A percentile compares a stretch with the other conserved stretches of the same genome.
Conservation (phyloP, 2,329 filamentous ascomycete species). For the Alternaria conjuncta region DNA sequence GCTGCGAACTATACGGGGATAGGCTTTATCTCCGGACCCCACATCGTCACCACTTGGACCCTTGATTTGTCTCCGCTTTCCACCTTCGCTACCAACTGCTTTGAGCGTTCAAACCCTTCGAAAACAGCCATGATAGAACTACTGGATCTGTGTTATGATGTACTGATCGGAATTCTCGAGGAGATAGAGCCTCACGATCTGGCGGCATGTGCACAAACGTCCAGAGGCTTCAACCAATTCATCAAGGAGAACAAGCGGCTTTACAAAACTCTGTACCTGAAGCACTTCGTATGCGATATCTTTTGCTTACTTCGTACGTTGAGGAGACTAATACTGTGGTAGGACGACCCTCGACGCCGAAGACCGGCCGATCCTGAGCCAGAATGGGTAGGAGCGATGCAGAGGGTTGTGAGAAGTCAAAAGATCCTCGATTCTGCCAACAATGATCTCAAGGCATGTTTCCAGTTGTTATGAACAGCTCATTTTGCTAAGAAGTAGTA, state of each 20-base stretch:
- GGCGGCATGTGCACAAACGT: slow-evolving; percentile 39
- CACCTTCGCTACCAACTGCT: background rate
- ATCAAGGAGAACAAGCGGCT: slow-evolving; percentile 65
- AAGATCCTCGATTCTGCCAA: slow-evolving; percentile 55
- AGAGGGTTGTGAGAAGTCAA: slow-evolving; percentile 40
- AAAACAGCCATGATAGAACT: slow-evolving; percentile 29
- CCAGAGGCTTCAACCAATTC: slow-evolving; percentile 57
- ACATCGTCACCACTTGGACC: slow-evolving; percentile 6
- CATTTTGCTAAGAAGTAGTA: slow-evolving; percentile 10
- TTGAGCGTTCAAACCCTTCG: background rate
- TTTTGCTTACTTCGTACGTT: background rate
- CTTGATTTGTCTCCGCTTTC: background rate
- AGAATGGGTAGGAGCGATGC: slow-evolving; percentile 39
- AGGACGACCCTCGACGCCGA: slow-evolving; percentile 50
- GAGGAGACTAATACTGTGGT: slow-evolving; percentile 10
- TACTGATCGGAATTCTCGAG: slow-evolving; percentile 44
- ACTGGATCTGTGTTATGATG: slow-evolving; percentile 46
- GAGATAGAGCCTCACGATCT: slow-evolving; percentile 42
- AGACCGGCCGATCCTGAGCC: slow-evolving; percentile 34
- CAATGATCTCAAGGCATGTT: slow-evolving; percentile 48
- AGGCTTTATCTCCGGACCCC: slow-evolving; percentile 9
- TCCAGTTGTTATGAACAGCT: background rate
- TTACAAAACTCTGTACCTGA: slow-evolving; percentile 68
- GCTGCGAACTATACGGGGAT: background rate
- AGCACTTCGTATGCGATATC: slow-evolving; percentile 56